These are phyloP conservation scores for Phyllosticta citribraziliensis DNA, from an alignment of 2,329 filamentous ascomycete species.

Conservation along the genomic window DNA sequence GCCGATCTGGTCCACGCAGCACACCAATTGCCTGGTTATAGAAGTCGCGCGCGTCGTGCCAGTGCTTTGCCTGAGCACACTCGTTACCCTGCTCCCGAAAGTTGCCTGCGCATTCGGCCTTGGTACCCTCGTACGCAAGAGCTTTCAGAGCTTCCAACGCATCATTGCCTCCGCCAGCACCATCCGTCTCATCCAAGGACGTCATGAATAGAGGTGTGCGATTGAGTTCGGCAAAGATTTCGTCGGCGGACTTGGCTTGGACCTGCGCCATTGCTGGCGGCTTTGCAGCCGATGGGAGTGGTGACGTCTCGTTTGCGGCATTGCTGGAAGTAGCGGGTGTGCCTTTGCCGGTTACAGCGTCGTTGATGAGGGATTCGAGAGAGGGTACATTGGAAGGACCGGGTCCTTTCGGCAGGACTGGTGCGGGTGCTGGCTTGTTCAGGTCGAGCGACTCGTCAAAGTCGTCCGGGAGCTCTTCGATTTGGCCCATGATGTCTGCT, in stretches of 20 bases:
- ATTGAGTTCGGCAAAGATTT: constrained; percentile 56
- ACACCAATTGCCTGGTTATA: constrained; percentile 79
- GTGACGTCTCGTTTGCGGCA: constrained; percentile 13
- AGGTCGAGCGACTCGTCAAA: constrained; percentile 38
- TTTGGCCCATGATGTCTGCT: constrained; percentile 20
- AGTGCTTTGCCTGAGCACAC: constrained; percentile 62
- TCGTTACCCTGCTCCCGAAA: constrained; percentile 95
- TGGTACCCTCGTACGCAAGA: constrained; percentile 84
- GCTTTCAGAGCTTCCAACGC: constrained; percentile 81
- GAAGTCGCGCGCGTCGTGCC: constrained; percentile 79
- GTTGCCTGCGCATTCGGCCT: constrained; percentile 68
- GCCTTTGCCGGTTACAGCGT: constrained; percentile 1
- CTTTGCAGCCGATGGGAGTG: constrained; percentile 32
- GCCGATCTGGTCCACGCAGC: constrained; percentile 50
- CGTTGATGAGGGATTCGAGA: constrained; percentile 5
- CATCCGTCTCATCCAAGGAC: constrained; percentile 56
- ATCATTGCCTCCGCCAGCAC: constrained; percentile 61
- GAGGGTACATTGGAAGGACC: constrained; percentile 1
- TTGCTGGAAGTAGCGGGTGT: constrained; percentile 6
- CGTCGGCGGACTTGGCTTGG: constrained; percentile 47
- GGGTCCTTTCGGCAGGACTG: background rate
- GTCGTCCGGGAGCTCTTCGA: constrained; percentile 43
- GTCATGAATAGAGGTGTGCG: constrained; percentile 92
- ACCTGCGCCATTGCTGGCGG: constrained; percentile 51
- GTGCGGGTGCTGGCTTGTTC: constrained; percentile 17